phyloP scores from a whole-genome alignment of 345 rosid genomes.

The Capsella bursapastoris region DNA sequence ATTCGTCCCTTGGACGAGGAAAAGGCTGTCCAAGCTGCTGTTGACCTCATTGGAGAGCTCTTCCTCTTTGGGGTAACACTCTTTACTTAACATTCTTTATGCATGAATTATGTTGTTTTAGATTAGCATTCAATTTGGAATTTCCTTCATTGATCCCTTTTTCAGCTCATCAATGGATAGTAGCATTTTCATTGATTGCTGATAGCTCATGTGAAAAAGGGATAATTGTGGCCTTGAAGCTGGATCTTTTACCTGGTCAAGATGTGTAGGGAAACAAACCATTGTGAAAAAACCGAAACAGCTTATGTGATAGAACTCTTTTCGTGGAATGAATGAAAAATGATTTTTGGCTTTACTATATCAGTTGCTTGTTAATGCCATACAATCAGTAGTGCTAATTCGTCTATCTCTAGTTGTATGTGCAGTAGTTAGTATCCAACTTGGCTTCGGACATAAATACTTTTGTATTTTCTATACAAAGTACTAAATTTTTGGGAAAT shows the following conservation, averaged over 20 bases:
- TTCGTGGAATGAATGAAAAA: slow-evolving; percentile 12
- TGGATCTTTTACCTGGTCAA: neutral
- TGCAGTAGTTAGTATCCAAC: neutral
- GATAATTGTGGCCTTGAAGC: neutral
- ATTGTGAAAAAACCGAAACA: neutral
- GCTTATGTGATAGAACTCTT: neutral
- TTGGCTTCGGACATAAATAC: neutral
- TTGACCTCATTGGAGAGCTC: slow-evolving; percentile 84
- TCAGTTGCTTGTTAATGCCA: neutral
- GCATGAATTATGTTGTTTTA: neutral
- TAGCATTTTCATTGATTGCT: slow-evolving; percentile 2
- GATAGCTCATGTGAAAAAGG: neutral
- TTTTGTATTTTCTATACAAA: neutral
- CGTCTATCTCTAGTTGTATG: neutral
- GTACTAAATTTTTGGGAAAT: neutral
- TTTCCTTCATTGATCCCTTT: neutral
- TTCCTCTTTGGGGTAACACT: slow-evolving; percentile 74
- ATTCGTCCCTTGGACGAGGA: slow-evolving; percentile 90
- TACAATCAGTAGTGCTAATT: neutral
- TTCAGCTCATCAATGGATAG: neutral
- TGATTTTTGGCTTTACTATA: neutral
- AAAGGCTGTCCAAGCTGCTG: slow-evolving; percentile 98
- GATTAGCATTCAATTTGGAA: neutral
- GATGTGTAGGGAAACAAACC: neutral
- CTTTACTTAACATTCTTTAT: neutral